Evolutionary conservation across 192 early-diverging fungal genomes (phyloP), one percentile per base, ranked within the genome.

Genomic region (Radiomyces spectabilis): DNA sequence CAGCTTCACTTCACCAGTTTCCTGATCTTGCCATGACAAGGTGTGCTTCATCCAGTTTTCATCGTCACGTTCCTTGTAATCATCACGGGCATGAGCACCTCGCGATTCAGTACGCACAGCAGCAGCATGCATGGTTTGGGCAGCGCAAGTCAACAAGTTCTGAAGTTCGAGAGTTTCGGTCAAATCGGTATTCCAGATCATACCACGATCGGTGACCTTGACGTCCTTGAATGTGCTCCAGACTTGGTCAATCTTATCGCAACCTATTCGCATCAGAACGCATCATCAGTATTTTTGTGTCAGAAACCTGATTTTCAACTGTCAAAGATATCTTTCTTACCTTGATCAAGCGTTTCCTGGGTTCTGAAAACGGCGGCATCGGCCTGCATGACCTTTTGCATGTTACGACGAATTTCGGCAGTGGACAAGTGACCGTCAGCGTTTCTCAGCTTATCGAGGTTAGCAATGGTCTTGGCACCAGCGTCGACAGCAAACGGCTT

Each of bases 161-260:
- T 95, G 93, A 60, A 99, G 80, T 74, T 99, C 96, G 18, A 94
- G 82, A 26, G 94, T 93, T 78, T 99, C 96, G 49, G 94, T 69
- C 51, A 99, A 74, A 66, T 99, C 94, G 50, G 93, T 89, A 81
- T 99, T 99, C 95, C 95, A 98, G 76, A 96, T 94, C 78, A 98
- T 73, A 32, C 85, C 86, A 55, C 91, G 78, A 80, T 98, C 95
- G 26, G 88, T 84, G 26, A 90, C 84, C 57, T 87, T 87, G 26
- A 98, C 80, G 59, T 98, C 84, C 41, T 76, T 68, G 69, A 94
- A 85, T 26, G 81, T 70, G 58, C 80, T 63, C 44, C 80, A 92
- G 47, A 98, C 87, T 61, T 86, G 67, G 58, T 85, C 84, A 71
- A 98, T 95, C 72, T 82, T 84, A 53, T 71, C 63, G n/a, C 84